These are phyloP conservation scores for Claviceps fusiformis DNA, from an alignment of 2,329 filamentous ascomycete species.

Conservation along the genomic window DNA sequence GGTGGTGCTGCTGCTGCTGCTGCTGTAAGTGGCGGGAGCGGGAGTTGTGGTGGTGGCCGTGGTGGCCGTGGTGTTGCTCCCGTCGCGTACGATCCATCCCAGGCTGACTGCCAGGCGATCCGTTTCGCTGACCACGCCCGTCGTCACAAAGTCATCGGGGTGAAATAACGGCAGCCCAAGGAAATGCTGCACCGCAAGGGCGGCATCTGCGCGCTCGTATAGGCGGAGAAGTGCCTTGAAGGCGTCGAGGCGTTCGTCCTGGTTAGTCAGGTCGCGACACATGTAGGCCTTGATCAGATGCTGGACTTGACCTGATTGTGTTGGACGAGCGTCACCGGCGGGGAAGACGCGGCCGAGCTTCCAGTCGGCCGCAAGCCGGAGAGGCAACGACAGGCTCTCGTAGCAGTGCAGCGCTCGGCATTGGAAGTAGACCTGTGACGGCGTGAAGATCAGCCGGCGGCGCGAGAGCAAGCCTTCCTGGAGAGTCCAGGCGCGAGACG, in stretches of 20 bases:
- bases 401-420: conserved; percentile 24
- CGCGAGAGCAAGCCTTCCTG: conserved; percentile 23
- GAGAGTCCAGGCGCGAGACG: conserved; percentile 22
- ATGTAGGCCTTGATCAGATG: conserved; percentile 19
- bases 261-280: conserved; percentile 14
- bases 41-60: neutral
- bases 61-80: neutral
- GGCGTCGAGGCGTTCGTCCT: conserved; percentile 20
- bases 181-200: conserved; percentile 15
- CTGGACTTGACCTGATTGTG: conserved; percentile 14
- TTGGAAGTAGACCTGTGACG: conserved; percentile 25
- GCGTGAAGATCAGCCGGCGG: conserved; percentile 22
- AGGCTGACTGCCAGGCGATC: conserved; percentile 22
- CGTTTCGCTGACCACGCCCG: conserved; percentile 16
- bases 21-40: neutral
- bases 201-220: conserved; percentile 15
- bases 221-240: conserved; percentile 19
- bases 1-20: too few relatives aligned
- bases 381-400: conserved; percentile 21
- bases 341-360: conserved; percentile 21
- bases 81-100: conserved; percentile 19
- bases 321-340: conserved; percentile 6
- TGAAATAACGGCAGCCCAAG: conserved; percentile 24
- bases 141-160: conserved; percentile 16
- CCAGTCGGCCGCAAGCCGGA: conserved; percentile 18